Evolutionary conservation across 2,329 filamentous ascomycete species (phyloP).

Genomic region (Ciborinia camelliae): DNA sequence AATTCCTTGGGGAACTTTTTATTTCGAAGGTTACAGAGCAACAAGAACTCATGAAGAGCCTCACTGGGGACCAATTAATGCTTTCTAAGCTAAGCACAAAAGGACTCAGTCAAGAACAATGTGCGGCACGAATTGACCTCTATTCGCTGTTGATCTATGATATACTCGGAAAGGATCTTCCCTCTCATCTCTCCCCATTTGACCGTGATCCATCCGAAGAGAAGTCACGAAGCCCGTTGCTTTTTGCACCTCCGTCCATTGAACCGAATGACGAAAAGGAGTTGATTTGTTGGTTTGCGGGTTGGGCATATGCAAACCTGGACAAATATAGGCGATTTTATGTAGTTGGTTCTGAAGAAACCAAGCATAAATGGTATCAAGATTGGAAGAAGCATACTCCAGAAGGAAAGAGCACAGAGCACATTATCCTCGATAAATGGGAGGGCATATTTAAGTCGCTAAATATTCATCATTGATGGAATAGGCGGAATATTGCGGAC

Average conservation of each 20-base stretch:
- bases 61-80: constrained; percentile 28
- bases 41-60: constrained; percentile 25
- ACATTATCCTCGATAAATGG: too few species aligned
- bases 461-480: too few species aligned
- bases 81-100: constrained; percentile 28
- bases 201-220: constrained; percentile 23
- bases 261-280: constrained; percentile 60
- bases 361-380: background rate
- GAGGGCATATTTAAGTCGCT: too few species aligned
- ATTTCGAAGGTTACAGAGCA: constrained; percentile 32
- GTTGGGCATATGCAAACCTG: constrained; percentile 51
- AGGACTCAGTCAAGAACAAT: constrained; percentile 30
- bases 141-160: constrained; percentile 25
- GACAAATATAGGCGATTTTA: constrained; percentile 53
- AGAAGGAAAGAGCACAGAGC: too few species aligned
- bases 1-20: constrained; percentile 35
- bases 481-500: too few species aligned
- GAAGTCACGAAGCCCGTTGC: constrained; percentile 39
- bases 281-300: constrained; percentile 60
- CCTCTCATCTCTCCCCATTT: constrained; percentile 8
- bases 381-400: too few species aligned
- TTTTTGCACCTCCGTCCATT: constrained; percentile 48
- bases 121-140: constrained; percentile 28
- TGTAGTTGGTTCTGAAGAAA: constrained; percentile 46
- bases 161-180: constrained; percentile 19